Conservation (phyloP, 345 rosid genomes). For the Salix purpurea region DNA sequence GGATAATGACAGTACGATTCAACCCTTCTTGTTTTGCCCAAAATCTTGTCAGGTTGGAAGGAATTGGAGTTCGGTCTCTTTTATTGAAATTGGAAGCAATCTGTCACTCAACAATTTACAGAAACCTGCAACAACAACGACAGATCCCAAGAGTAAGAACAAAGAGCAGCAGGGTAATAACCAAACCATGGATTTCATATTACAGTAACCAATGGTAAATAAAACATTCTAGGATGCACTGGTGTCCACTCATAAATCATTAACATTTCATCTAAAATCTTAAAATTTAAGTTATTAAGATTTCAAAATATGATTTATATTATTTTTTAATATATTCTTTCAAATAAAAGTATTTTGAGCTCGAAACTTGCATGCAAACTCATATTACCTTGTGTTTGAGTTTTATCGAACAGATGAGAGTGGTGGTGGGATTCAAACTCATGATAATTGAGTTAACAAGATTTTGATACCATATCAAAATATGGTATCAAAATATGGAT, state of each 20-base stretch:
- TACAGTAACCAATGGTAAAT: neutral
- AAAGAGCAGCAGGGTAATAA: neutral
- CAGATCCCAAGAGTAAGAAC: neutral
- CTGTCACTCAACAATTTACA: neutral
- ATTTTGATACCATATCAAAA: too few relatives aligned
- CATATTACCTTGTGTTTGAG: fast-evolving
- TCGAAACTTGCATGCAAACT: fast-evolving
- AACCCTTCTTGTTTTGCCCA: neutral
- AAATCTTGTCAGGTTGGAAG: neutral
- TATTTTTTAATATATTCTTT: too few relatives aligned
- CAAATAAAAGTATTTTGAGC: too few relatives aligned
- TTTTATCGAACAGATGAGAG: too few relatives aligned
- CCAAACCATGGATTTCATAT: neutral
- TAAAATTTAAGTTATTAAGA: too few relatives aligned
- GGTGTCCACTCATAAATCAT: neutral
- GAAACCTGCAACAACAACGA: neutral
- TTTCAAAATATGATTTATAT: too few relatives aligned
- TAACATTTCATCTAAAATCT: too few relatives aligned
- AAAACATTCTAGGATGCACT: neutral
- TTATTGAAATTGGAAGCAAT: neutral
- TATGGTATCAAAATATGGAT: too few relatives aligned
- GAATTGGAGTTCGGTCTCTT: neutral
- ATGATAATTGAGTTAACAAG: too few relatives aligned
- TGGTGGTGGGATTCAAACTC: fast-evolving
- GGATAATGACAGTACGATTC: neutral